These are phyloP conservation scores for Cutaneotrichosporon sp. DNA, from an alignment of 1,284 basidiomycete genomes.

Conservation along the genomic window DNA sequence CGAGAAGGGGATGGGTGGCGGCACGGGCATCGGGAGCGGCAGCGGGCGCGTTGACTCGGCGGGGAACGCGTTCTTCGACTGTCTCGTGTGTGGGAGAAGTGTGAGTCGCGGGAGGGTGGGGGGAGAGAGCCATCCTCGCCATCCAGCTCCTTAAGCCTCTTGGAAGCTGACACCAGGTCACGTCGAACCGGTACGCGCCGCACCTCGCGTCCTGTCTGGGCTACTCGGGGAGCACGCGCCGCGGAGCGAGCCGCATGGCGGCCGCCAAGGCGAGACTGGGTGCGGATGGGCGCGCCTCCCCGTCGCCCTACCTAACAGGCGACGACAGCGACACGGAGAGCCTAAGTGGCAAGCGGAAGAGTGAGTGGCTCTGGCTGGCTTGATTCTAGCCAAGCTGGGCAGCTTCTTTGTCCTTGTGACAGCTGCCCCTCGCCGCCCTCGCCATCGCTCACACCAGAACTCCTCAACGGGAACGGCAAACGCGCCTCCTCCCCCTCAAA, in stretches of 20 bases:
- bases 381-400: no score
- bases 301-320: conserved; percentile 38
- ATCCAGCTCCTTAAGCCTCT: background rate
- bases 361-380: no score
- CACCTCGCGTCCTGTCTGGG: conserved; percentile 85
- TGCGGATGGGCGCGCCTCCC: conserved; percentile 40
- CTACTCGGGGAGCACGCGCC: conserved; percentile 66
- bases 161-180: conserved; percentile 61
- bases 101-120: no score
- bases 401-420: no score
- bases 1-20: conserved; percentile 49
- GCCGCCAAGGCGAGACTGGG: conserved; percentile 60
- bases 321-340: conserved; percentile 31
- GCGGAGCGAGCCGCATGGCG: conserved; percentile 65
- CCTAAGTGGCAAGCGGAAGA: conserved; percentile 27
- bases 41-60: conserved; percentile 39
- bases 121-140: no score
- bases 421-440: no score
- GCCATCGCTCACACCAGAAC: conserved; percentile 20
- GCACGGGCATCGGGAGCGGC: conserved; percentile 45
- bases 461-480: conserved; percentile 16
- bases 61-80: conserved; percentile 74
- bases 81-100: conserved; percentile 73
- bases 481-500: conserved; percentile 23
- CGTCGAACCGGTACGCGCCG: conserved; percentile 84